Evolutionary conservation across 1,139 yeast species (phyloP), one percentile per base, ranked within the genome.

Genomic region (Saccharomyces hybrid): DNA sequence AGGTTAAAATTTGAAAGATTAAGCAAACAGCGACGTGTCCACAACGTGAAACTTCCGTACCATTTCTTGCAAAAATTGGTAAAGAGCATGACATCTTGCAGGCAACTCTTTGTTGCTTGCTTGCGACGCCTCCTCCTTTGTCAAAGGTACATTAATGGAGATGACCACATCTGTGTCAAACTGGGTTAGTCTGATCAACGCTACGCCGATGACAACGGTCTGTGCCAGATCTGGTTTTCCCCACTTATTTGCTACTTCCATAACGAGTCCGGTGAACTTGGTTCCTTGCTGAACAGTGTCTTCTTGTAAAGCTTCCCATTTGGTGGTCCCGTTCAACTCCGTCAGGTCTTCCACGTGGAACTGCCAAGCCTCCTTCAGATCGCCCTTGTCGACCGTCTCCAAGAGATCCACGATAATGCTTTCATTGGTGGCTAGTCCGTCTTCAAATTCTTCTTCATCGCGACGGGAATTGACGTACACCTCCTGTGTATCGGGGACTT

Each of bases 401-500:
- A 88, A 70, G 23, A 90, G 71, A 62, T 90, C 97, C 46, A 89
- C 70, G 16, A 89, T 84, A 13, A 89, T 67, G 14, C 91, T 80
- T 59, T 80, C 83, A 56, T 85, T 83, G 49, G 69, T 66, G 47
- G 73, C 70, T 50, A 75, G 61, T 5, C 70, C 58, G 54, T 74
- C 70, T 27, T 68, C 65, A 19, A 65, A 64, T 0, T 70, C 66
- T 52, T 71, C 72, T 55, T 74, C 77, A 3, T 64, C 60, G n/a
- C 61, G 49, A 16, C 70, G 58, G 48, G 61, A 59, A 52, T 70
- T 63, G 61, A 88, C 79, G 65, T 79, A 90, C 29, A 88, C 96
- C 67, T 90, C 97, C 66, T 90, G 97, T 1, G 88, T 83, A 64
- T 90, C 96, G 0, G 97, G 97, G 1, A 90, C 82, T 58, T 87